A percentile compares a stretch with the other conserved stretches of the same genome.
Conservation (phyloP, 129 eudicot species). For the Lactuca saligna region DNA sequence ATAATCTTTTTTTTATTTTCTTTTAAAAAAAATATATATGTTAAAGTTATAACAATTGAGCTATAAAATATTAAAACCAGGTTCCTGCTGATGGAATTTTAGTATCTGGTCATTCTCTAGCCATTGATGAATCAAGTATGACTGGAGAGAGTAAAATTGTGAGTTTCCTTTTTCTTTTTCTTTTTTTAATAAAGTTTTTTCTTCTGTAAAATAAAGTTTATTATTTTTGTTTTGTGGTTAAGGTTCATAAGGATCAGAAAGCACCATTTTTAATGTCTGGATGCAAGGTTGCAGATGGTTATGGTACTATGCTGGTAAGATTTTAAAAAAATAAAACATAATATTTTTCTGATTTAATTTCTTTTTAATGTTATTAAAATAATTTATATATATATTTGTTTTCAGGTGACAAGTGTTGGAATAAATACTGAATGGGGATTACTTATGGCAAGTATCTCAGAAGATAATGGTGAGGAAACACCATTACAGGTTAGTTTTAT, state of each 20-base stretch:
- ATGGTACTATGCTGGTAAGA: slow-evolving; percentile 95
- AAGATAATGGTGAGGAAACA: slow-evolving; percentile 98
- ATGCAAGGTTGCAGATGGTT: slow-evolving; percentile 97
- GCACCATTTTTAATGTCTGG: slow-evolving; percentile 96
- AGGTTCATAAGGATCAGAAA: slow-evolving; percentile 84
- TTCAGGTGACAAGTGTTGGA: slow-evolving; percentile 88
- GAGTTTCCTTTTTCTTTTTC: slow-evolving; percentile 7
- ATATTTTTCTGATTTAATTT: background rate
- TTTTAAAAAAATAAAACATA: background rate
- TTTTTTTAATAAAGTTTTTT: background rate
- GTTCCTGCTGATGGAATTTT: slow-evolving; percentile 95
- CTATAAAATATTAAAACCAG: slow-evolving; percentile 27
- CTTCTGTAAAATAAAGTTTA: background rate
- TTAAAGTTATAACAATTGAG: too few species aligned
- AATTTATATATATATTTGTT: background rate
- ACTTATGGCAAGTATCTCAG: slow-evolving; percentile 97
- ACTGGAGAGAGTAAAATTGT: slow-evolving; percentile 98
- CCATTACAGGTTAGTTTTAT: slow-evolving; percentile 74
- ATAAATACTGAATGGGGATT: slow-evolving; percentile 98
- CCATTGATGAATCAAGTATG: slow-evolving; percentile 97
- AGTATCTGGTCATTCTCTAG: slow-evolving; percentile 77
- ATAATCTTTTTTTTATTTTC: background rate
- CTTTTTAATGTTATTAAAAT: background rate
- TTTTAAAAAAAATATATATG: background rate
- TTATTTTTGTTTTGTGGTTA: slow-evolving; percentile 7